phyloP scores from a whole-genome alignment of 257 asterid species.

The Scutellaria galericulata region DNA sequence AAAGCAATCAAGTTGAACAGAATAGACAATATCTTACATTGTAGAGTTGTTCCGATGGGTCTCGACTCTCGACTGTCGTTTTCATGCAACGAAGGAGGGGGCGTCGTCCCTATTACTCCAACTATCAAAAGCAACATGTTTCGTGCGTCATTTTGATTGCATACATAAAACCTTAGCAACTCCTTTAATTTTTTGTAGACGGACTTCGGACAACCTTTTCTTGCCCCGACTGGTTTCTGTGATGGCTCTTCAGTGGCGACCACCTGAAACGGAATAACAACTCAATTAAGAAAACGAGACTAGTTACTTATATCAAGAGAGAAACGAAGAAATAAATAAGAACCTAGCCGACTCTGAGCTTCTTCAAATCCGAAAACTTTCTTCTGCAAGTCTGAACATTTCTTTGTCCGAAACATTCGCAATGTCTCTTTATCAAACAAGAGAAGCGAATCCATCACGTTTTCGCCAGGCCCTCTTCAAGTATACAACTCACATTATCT shows the following conservation, averaged over 20 bases:
- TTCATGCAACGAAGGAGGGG: too few species aligned
- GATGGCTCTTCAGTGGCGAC: not conserved
- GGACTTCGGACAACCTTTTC: too few species aligned
- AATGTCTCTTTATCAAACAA: not conserved
- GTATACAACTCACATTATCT: slow-evolving; percentile 67
- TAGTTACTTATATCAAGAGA: not conserved
- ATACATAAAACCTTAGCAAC: too few species aligned
- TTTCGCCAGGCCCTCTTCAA: slow-evolving; percentile 64
- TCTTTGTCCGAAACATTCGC: not conserved
- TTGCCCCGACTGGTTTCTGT: too few species aligned
- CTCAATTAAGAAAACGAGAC: not conserved
- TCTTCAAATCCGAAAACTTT: not conserved
- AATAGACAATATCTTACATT: too few species aligned
- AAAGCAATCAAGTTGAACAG: too few species aligned
- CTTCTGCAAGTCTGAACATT: slow-evolving; percentile 12
- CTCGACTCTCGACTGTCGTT: too few species aligned
- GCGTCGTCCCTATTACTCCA: too few species aligned
- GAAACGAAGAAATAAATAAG: not conserved
- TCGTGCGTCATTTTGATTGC: too few species aligned
- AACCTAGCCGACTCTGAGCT: slow-evolving; percentile 31
- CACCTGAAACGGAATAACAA: slow-evolving; percentile 4
- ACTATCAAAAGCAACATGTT: too few species aligned
- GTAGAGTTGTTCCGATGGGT: too few species aligned
- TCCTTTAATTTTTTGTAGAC: too few species aligned
- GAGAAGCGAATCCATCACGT: slow-evolving; percentile 15